Percentiles rank a stretch among this genome's conserved stretches.
phyloP scores from a whole-genome alignment of 164 flowering plant species.

The Annona squamosa region DNA sequence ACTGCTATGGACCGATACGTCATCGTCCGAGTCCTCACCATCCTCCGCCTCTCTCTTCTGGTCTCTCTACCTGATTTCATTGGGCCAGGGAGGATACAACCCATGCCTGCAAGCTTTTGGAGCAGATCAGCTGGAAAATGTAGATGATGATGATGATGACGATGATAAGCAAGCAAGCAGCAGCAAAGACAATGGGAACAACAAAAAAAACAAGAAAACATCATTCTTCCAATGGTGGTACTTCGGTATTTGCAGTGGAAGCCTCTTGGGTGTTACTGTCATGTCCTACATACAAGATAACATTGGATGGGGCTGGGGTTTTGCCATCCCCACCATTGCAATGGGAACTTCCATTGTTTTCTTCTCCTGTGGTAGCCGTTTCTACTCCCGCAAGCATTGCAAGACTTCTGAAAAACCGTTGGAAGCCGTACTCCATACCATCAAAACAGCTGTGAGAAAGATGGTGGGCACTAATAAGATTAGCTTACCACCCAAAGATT shows the following conservation, averaged over 20 bases:
- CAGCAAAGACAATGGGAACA: slow-evolving; percentile 4
- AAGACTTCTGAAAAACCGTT: slow-evolving; percentile 12
- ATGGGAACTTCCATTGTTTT: slow-evolving; percentile 50
- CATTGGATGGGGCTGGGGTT: slow-evolving; percentile 84
- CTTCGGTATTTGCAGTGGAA: slow-evolving; percentile 76
- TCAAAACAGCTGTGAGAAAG: slow-evolving; percentile 31
- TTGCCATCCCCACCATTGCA: slow-evolving; percentile 65
- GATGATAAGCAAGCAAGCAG: background rate
- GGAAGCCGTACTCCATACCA: slow-evolving; percentile 14
- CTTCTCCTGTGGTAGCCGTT: slow-evolving; percentile 48
- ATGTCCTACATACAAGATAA: slow-evolving; percentile 88
- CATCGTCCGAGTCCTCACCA: slow-evolving; percentile 11
- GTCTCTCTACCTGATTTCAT: slow-evolving; percentile 67
- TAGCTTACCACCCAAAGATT: slow-evolving; percentile 8
- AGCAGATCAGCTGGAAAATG: slow-evolving; percentile 72
- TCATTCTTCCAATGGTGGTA: slow-evolving; percentile 87
- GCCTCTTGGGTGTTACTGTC: slow-evolving; percentile 72
- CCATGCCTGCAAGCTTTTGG: slow-evolving; percentile 94
- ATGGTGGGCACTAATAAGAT: slow-evolving; percentile 16
- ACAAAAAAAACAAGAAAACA: slow-evolving; percentile 34
- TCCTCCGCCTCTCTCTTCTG: slow-evolving; percentile 42
- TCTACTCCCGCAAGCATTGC: slow-evolving; percentile 32
- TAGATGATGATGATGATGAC: slow-evolving; percentile 24
- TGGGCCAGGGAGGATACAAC: slow-evolving; percentile 87
- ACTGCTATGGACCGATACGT: slow-evolving; percentile 33